Base-by-base conservation (phyloP, 2,329 filamentous ascomycete species). In the Aulographum hederae region DNA sequence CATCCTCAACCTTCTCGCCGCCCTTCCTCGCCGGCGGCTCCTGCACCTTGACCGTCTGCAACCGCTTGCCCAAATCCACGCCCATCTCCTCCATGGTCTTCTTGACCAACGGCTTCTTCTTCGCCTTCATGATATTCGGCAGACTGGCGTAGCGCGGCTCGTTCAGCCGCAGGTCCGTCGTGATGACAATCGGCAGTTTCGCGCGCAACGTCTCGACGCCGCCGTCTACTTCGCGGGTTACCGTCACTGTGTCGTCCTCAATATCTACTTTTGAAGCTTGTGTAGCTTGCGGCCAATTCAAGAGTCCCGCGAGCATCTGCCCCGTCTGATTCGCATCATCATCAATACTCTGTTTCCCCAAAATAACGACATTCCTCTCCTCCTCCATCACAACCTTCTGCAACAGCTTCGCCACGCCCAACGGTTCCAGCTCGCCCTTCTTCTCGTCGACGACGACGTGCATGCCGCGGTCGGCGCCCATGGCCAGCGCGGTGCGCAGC, bases 51-150 rank as follows among this genome's bases (percentile, higher is more conserved):
- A 95, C 48, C 33, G 82, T 79, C 72, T 89, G 93, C 52, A 98
- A 57, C 46, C 85, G 67, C 57, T 67, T 73, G 53, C 68, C 66
- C 32, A 69, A 69, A 45, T 84, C 74, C 27, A 93, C 58, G 2
- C 79, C 81, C 53, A 79, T 78, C 50, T 98, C 89, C 35, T 63
- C 67, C 52, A 94, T 54, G 41, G 69, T 81, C 67, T 82, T 78
- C 77, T 94, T 95, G 47, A 89, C 82, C 45, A 98, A 50, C 49
- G 80, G 80, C 78, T 98, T 98, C 79, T 95, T 98, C 78, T 98
- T 98, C 32, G 89, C 89, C 76, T 95, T 98, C 89, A 98, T 98
- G 42, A 98, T 95, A 53, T 95, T 95, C 31, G 85, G 86, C 69
- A 98, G 56, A 56, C 73, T 93, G 15, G 86, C 89, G 54, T 93